These are phyloP conservation scores for Cyphellophora attinorum DNA, from an alignment of 2,329 filamentous ascomycete species.

Conservation along the genomic window DNA sequence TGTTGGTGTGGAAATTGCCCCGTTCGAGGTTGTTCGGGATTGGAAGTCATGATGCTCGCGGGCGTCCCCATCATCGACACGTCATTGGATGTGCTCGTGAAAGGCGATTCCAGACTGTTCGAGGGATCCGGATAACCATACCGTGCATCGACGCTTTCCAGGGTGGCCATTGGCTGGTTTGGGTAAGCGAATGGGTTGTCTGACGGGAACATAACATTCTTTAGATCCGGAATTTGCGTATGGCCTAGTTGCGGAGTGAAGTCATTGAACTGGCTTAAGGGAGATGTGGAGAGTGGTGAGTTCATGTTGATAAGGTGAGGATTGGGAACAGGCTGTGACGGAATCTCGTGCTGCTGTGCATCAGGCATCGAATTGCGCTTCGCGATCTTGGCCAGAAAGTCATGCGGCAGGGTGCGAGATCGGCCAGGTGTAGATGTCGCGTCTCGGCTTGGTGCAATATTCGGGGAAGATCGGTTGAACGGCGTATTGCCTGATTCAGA, in stretches of 20 bases:
- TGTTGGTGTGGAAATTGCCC: conserved; percentile 9
- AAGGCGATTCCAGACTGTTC: neutral
- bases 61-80: conserved; percentile 7
- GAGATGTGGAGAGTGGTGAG: conserved; percentile 15
- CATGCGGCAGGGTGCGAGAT: conserved; percentile 13
- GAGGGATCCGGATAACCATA: too few relatives aligned
- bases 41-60: conserved; percentile 2
- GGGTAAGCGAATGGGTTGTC: conserved; percentile 42
- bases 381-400: conserved; percentile 13
- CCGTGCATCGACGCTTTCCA: conserved; percentile 12
- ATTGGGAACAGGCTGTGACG: conserved; percentile 19
- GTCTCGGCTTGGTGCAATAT: conserved; percentile 6
- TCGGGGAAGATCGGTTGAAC: conserved; percentile 5
- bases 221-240: conserved; percentile 33
- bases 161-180: conserved; percentile 28
- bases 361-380: conserved; percentile 17
- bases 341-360: conserved; percentile 18
- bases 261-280: conserved; percentile 17
- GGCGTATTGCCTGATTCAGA: conserved; percentile 6
- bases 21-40: conserved; percentile 8
- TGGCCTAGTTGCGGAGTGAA: conserved; percentile 11
- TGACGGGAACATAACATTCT: conserved; percentile 42
- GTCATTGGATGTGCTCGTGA: conserved; percentile 1
- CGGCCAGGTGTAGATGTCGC: conserved; percentile 8
- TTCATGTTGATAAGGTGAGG: conserved; percentile 17